These are phyloP conservation scores for Fomitopsis betulina DNA, from an alignment of 1,284 basidiomycete genomes.

Conservation along the genomic window DNA sequence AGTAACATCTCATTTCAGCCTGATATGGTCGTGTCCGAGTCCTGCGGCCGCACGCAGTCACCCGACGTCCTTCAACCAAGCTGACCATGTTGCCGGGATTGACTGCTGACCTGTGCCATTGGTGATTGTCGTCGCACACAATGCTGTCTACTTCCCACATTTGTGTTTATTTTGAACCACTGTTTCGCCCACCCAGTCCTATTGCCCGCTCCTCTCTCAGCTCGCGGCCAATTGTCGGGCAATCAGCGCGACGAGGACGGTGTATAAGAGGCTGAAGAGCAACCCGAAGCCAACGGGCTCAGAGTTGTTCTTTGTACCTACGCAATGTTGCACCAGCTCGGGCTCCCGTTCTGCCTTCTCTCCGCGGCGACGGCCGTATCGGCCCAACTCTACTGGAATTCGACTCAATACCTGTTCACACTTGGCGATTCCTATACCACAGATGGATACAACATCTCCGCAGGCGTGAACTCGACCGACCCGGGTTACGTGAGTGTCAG, in stretches of 20 bases:
- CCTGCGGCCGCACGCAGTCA: slow-evolving; percentile 3
- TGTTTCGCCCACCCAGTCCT: neutral
- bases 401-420: slow-evolving; percentile 41
- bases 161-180: neutral
- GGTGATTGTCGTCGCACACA: neutral
- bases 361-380: slow-evolving; percentile 15
- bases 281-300: neutral
- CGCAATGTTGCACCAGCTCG: slow-evolving; percentile 10
- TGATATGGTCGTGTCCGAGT: neutral
- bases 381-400: slow-evolving; percentile 27
- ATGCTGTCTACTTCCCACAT: neutral
- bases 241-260: neutral
- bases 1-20: neutral
- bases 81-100: neutral
- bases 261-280: slow-evolving; percentile 3
- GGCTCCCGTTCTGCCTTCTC: slow-evolving; percentile 11
- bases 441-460: slow-evolving; percentile 55
- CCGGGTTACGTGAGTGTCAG: slow-evolving; percentile 45
- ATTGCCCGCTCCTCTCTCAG: neutral
- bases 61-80: neutral
- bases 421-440: slow-evolving; percentile 56
- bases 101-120: slow-evolving; percentile 7
- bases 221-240: slow-evolving; percentile 2
- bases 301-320: neutral
- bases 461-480: slow-evolving; percentile 47